Evolutionary conservation across 805 yeast species (phyloP), one percentile per base, ranked within the genome.

Genomic region (Candida piceae): DNA sequence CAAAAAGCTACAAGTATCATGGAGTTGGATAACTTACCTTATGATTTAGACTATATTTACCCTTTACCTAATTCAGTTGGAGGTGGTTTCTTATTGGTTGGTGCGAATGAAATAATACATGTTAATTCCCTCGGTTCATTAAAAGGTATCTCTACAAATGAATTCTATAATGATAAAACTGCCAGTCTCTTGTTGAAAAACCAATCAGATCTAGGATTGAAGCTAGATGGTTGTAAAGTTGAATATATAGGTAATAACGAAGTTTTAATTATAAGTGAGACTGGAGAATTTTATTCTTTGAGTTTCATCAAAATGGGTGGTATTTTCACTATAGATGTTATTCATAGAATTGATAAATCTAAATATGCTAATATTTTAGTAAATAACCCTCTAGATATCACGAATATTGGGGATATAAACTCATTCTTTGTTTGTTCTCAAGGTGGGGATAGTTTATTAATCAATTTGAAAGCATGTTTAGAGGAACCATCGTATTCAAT

Each of bases 51-150:
- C 46, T 62, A 69, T 12, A 59, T 88, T 8, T 58, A 82, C 8
- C 80, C 96, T 0, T 62, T 87, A 23, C 68, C 74, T 2, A 65
- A 67, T 3, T 87, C 90, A 0, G 61, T 82, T 24, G 78, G 78
- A 23, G 78, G 78, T 42, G 96, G 97, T 1, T 64, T 78, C 31
- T 59, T 88, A 6, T 49, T 76, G 15, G 36, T 85, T 3, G 96
- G 97, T 1, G 71, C 82, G 24, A 88, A 89, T 54, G 84, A 82
- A 49, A 47, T 89, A 7, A 63, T 86, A 9, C 89, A 85, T 58
- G 72, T 87, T 13, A 96, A 89, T 52, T 77, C 85, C 21, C 74
- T 86, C 2, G 94, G 95, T 4, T 74, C 80, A 22, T 52, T 69
- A 3, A 70, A 75, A 41, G 80, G 86, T 19, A 63, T 80, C 2